A percentile compares a stretch with the other conserved stretches of the same genome.
These are phyloP conservation scores for Pythium myriotylum DNA, from an alignment of 352 stramenopile species.

Conservation along the genomic window DNA sequence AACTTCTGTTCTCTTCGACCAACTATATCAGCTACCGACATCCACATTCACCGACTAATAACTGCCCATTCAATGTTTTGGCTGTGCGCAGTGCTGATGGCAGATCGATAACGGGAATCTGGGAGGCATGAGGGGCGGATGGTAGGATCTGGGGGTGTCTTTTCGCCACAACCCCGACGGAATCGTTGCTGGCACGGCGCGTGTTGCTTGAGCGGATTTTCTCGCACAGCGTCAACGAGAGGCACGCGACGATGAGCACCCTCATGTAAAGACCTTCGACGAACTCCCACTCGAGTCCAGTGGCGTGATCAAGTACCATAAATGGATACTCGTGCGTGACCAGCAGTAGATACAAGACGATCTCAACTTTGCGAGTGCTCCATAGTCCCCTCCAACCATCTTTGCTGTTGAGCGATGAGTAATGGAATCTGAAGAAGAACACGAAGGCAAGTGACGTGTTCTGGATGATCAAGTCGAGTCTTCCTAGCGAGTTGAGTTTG, in stretches of 20 bases:
- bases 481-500: conserved; percentile 9
- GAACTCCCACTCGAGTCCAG: conserved; percentile 41
- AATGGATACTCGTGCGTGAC: conserved; percentile 38
- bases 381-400: conserved; percentile 4
- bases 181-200: conserved; percentile 16
- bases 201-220: conserved; percentile 23
- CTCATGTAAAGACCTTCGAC: conserved; percentile 44
- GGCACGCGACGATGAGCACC: conserved; percentile 21
- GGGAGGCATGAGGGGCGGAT: background rate
- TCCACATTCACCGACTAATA: too few relatives aligned
- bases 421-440: conserved; percentile 47
- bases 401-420: conserved; percentile 32
- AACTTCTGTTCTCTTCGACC: too few relatives aligned
- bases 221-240: conserved; percentile 12
- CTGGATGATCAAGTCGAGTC: conserved; percentile 28
- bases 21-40: too few relatives aligned
- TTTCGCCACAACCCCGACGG: background rate
- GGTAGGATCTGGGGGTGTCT: conserved; percentile 1
- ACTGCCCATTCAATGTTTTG: too few relatives aligned
- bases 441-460: conserved; percentile 28
- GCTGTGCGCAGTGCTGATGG: conserved; percentile 3
- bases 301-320: conserved; percentile 18
- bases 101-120: background rate
- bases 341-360: conserved; percentile 30
- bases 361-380: conserved; percentile 28